Base-by-base conservation (phyloP, 75 land plant species). In the Pseudotsuga menziesii region DNA sequence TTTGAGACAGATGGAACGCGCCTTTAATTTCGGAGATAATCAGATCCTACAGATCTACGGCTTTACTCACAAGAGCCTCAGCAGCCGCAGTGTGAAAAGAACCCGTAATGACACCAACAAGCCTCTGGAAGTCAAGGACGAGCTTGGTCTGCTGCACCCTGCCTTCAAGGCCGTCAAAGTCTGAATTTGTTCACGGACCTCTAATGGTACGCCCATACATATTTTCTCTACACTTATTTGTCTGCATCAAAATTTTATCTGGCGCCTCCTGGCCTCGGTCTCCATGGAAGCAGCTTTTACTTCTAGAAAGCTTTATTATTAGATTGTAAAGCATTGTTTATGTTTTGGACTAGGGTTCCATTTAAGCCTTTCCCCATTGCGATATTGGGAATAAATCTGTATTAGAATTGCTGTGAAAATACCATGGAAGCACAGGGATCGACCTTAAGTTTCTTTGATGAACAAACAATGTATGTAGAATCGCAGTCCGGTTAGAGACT, bases 21-120 rank as follows among this genome's bases (percentile, higher is more conserved):
- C 98, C 1, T 94, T 87, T 62, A 92, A 90, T 67, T 92, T 94
- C 76, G 98, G 89, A 36, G 98, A 92, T 35, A 91, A 94, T 79
- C 98, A 94, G 86, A 79, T 94, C 27, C 84, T 92, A 41, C 84
- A 93, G 71, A 83, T 90, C 56, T 93, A 93, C 76, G 95, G 95
- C 16, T 90, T 90, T 57, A 74, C 78, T 8, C 93, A 91, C 35
- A 83, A 85, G 77, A 74, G 81, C 12, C 86, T 95, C 4, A 83
- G 80, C 1, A 89, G 90, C 58, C 62, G 82, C 63, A 79, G 73
- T 75, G 93, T 95, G 35, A 89, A 89, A 80, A 78, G 90, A 61
- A 79, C 80, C 11, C 66, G 93, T 74, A 93, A 94, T 54, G 91
- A 94, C 32, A 89, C 93, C 0, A 69, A 75, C 29, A 81, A 75